Percentiles rank a stretch among this genome's conserved stretches.
Conservation (phyloP, 495 filamentous ascomycete species). For the Aspergillus heteromorphus region DNA sequence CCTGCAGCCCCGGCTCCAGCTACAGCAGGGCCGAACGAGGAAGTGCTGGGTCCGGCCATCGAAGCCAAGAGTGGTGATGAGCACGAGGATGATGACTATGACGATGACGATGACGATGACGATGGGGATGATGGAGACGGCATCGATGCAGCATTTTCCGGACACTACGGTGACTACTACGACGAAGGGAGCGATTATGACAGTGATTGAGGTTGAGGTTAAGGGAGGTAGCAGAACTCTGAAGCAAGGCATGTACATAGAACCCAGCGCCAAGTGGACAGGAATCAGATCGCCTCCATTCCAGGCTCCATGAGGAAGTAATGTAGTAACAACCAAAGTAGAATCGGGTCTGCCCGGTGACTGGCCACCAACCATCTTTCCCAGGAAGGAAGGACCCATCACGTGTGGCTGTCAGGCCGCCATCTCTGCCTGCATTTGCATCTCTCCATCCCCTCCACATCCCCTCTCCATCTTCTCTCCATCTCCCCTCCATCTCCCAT, state of each 20-base stretch:
- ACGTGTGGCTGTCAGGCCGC: too few species aligned
- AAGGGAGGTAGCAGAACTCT: not conserved
- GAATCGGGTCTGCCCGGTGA: not conserved
- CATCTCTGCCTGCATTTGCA: too few species aligned
- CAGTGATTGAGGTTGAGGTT: slow-evolving; percentile 23
- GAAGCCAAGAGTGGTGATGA: slow-evolving; percentile 16
- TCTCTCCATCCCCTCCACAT: too few species aligned
- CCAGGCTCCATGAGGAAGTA: not conserved
- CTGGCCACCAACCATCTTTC: too few species aligned
- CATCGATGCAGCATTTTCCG: slow-evolving; percentile 37
- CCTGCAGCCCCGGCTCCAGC: slow-evolving; percentile 1
- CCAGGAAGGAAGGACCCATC: too few species aligned
- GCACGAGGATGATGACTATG: slow-evolving; percentile 22
- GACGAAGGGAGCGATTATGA: slow-evolving; percentile 30
- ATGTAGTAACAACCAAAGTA: not conserved
- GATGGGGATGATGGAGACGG: slow-evolving; percentile 30
- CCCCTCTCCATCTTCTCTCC: too few species aligned
- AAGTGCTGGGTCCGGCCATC: slow-evolving; percentile 15
- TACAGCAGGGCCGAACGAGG: slow-evolving; percentile 8
- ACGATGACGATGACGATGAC: slow-evolving; percentile 34
- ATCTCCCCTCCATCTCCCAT: too few species aligned
- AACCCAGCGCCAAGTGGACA: not conserved
- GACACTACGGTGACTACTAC: slow-evolving; percentile 31
- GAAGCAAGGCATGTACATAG: not conserved
- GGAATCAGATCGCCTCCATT: not conserved